These are phyloP conservation scores for Naematelia encephala DNA, from an alignment of 768 basidiomycete species.

Conservation along the genomic window DNA sequence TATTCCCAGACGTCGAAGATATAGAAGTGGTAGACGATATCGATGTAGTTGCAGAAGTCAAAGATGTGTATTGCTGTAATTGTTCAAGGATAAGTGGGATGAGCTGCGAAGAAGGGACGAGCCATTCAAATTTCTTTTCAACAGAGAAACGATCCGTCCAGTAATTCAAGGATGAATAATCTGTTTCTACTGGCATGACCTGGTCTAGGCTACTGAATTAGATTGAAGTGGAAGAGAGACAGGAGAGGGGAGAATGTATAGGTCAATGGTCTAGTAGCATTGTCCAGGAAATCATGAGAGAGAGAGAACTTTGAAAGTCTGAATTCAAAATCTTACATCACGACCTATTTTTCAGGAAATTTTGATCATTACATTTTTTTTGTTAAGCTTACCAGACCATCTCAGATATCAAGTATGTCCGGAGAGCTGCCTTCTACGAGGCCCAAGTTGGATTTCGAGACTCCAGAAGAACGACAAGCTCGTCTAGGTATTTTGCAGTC, in stretches of 20 bases:
- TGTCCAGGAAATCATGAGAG: too few relatives aligned
- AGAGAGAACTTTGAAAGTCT: too few relatives aligned
- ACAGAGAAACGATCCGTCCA: slow-evolving; percentile 33
- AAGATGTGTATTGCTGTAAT: neutral
- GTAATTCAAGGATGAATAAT: slow-evolving; percentile 36
- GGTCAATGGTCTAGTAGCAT: too few relatives aligned
- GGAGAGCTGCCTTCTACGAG: slow-evolving; percentile 3
- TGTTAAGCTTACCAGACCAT: too few relatives aligned
- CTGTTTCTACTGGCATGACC: slow-evolving; percentile 10
- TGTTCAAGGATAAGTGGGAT: slow-evolving; percentile 19
- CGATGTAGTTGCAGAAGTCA: neutral
- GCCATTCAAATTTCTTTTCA: slow-evolving; percentile 39
- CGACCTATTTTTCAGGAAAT: too few relatives aligned
- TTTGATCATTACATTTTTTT: too few relatives aligned
- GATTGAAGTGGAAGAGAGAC: too few relatives aligned
- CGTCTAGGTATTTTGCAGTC: slow-evolving; percentile 21
- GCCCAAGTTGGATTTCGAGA: slow-evolving; percentile 34
- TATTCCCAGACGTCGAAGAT: too few relatives aligned
- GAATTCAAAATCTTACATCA: too few relatives aligned
- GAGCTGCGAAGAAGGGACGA: slow-evolving; percentile 12
- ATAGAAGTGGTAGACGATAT: too few relatives aligned
- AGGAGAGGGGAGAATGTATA: too few relatives aligned
- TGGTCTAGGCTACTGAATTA: neutral
- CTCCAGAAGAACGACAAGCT: slow-evolving; percentile 23
- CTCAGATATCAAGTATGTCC: neutral